phyloP scores from a whole-genome alignment of 2,329 filamentous ascomycete genomes.

The Colletotrichum sp. region DNA sequence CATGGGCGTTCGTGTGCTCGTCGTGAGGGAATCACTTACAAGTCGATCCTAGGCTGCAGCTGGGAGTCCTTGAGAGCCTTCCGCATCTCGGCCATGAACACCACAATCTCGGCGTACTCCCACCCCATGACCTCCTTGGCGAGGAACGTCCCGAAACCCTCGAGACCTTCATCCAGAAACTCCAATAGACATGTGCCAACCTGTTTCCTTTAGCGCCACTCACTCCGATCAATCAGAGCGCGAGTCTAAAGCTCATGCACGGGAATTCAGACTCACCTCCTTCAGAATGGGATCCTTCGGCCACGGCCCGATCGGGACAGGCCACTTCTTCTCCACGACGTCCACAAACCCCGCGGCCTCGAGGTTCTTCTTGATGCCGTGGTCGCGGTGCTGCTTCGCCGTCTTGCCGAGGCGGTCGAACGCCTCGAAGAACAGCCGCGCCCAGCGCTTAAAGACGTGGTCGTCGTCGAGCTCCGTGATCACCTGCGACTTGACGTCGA shows the following conservation, averaged over 20 bases:
- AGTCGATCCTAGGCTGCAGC: background rate
- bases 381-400: conserved; percentile 28
- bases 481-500: conserved; percentile 23
- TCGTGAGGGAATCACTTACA: background rate
- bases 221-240: too few species aligned
- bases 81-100: conserved; percentile 27
- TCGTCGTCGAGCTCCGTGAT: conserved; percentile 17
- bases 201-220: too few species aligned
- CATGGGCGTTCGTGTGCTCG: too few species aligned
- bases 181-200: conserved; percentile 19
- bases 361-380: conserved; percentile 24
- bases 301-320: conserved; percentile 21
- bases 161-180: conserved; percentile 28
- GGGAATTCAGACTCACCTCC: too few species aligned
- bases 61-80: background rate
- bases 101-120: conserved; percentile 28
- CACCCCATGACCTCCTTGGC: conserved; percentile 33
- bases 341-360: conserved; percentile 28
- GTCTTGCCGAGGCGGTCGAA: conserved; percentile 34
- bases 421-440: conserved; percentile 16
- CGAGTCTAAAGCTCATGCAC: too few species aligned
- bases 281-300: conserved; percentile 4
- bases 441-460: conserved; percentile 24
- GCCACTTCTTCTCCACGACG: conserved; percentile 17
- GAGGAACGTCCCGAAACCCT: conserved; percentile 31